A percentile compares a stretch with the other conserved stretches of the same genome.
These are phyloP conservation scores for Botryotinia globosa DNA, from an alignment of 2,329 filamentous ascomycete species.

Conservation along the genomic window DNA sequence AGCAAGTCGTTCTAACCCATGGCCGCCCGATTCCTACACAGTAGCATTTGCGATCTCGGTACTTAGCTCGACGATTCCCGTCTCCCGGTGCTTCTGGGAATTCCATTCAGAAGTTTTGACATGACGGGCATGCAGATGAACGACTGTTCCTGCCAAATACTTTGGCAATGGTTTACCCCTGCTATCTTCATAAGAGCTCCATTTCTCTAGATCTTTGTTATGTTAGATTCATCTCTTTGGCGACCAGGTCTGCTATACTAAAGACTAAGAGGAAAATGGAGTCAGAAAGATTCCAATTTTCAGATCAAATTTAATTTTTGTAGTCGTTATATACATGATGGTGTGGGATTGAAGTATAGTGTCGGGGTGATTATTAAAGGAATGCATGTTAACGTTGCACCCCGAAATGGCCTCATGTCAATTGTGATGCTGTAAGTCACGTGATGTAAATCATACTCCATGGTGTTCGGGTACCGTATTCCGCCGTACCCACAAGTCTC, in stretches of 20 bases:
- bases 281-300: too few species aligned
- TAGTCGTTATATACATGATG: background rate
- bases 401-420: background rate
- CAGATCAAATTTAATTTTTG: too few species aligned
- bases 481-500: background rate
- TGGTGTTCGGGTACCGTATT: background rate
- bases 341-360: too few species aligned
- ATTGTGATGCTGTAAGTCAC: background rate
- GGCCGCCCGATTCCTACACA: background rate
- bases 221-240: too few species aligned
- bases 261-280: too few species aligned
- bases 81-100: background rate
- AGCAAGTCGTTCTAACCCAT: background rate
- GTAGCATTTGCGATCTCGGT: background rate
- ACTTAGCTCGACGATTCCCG: background rate
- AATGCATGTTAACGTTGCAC: too few species aligned
- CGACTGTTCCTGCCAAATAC: background rate
- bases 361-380: too few species aligned
- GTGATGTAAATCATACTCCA: background rate
- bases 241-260: too few species aligned
- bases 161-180: background rate
- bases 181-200: background rate
- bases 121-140: background rate
- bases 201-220: background rate
- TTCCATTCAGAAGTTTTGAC: background rate